Percentiles rank a stretch among this genome's conserved stretches.
Conservation (phyloP, 2,329 filamentous ascomycete genomes). For the Trichoderma koningiopsis region DNA sequence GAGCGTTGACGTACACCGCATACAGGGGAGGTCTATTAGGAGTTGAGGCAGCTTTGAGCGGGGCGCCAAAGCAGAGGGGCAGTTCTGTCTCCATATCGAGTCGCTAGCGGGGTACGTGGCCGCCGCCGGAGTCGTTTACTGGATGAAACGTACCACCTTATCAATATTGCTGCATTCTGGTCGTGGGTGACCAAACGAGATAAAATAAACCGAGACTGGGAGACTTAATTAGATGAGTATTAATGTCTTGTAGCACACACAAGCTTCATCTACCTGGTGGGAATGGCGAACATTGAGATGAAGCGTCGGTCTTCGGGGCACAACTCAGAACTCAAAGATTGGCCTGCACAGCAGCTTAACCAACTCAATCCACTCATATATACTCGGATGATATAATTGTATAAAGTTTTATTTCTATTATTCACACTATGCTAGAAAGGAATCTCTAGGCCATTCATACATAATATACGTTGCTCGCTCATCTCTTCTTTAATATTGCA, state of each 20-base stretch:
- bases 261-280: not conserved
- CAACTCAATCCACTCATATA: not conserved
- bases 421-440: constrained; percentile 5
- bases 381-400: not conserved
- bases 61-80: constrained; percentile 21
- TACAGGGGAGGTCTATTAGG: constrained; percentile 3
- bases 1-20: constrained; percentile 25
- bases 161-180: not conserved
- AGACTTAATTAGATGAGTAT: not conserved
- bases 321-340: too few relatives aligned
- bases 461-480: not conserved
- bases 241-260: not conserved
- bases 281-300: not conserved
- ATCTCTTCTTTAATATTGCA: constrained; percentile 58
- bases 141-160: constrained; percentile 7
- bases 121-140: not conserved
- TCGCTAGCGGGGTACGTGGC: constrained; percentile 18
- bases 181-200: not conserved
- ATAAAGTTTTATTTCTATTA: not conserved
- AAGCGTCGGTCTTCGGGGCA: not conserved
- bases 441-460: constrained; percentile 10
- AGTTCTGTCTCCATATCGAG: constrained; percentile 1
- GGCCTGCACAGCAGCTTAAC: not conserved
- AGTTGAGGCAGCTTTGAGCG: constrained; percentile 15
- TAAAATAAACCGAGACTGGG: too few relatives aligned